Evolutionary conservation across 2,329 filamentous ascomycete genomes (phyloP).

Genomic region (Stachybotrys echinatus): DNA sequence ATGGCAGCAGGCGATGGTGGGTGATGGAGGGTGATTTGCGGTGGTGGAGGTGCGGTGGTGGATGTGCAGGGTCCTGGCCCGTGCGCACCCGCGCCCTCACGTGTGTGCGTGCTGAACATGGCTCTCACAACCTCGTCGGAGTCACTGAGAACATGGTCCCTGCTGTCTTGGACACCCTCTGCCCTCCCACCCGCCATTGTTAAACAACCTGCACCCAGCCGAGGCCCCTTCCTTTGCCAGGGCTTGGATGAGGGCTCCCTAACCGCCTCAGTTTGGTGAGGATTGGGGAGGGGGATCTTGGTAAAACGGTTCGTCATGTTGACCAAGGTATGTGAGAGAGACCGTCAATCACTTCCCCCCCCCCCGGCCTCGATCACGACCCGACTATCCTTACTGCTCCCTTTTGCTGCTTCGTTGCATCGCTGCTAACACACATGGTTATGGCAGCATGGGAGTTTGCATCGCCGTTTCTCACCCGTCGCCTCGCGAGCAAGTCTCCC

Average conservation of each 20-base stretch:
- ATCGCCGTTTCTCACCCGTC: background rate
- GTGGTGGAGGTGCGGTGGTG: too few species aligned
- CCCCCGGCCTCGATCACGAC: too few species aligned
- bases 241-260: background rate
- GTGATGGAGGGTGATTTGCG: too few species aligned
- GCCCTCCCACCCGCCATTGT: background rate
- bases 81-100: conserved; percentile 7
- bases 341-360: too few species aligned
- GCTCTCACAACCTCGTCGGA: background rate
- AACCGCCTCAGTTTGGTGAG: conserved; percentile 4
- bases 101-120: background rate
- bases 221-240: background rate
- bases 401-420: too few species aligned
- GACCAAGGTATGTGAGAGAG: too few species aligned
- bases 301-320: background rate
- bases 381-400: too few species aligned
- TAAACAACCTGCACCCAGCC: background rate
- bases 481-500: background rate
- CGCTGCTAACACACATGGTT: too few species aligned
- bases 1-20: too few species aligned
- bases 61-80: conserved; percentile 4
- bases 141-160: background rate
- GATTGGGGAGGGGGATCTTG: conserved; percentile 17
- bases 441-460: background rate
- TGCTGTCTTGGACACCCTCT: background rate